These are phyloP conservation scores for Umbelopsis sp. DNA, from an alignment of 371 early-diverging fungal genomes.

Conservation along the genomic window DNA sequence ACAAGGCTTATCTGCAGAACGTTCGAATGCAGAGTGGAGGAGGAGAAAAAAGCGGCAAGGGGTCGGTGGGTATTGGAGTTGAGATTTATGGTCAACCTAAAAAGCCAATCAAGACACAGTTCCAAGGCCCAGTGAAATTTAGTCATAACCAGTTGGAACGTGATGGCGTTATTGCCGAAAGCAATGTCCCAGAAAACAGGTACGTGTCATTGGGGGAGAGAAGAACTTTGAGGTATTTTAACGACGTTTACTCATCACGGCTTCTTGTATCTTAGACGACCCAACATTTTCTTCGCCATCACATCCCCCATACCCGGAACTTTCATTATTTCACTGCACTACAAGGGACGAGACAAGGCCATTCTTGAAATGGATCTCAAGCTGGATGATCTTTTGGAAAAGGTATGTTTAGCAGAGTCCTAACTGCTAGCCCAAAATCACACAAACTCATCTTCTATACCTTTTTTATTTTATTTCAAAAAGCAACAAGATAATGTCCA, in stretches of 20 bases:
- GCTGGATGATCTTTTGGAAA: slow-evolving; percentile 92
- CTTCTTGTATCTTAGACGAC: slow-evolving; percentile 56
- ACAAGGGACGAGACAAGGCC: slow-evolving; percentile 89
- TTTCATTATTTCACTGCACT: slow-evolving; percentile 88
- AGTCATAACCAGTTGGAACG: slow-evolving; percentile 84
- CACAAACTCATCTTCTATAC: not conserved
- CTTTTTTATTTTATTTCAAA: slow-evolving; percentile 17
- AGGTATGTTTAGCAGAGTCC: slow-evolving; percentile 46
- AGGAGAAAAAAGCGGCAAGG: slow-evolving; percentile 42
- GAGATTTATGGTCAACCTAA: slow-evolving; percentile 50
- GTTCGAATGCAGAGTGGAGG: slow-evolving; percentile 80
- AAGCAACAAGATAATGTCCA: slow-evolving; percentile 92
- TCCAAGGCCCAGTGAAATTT: slow-evolving; percentile 77
- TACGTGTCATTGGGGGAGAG: not conserved
- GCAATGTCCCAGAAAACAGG: slow-evolving; percentile 87
- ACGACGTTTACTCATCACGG: not conserved
- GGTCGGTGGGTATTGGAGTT: slow-evolving; percentile 49
- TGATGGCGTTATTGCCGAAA: slow-evolving; percentile 92
- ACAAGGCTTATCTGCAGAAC: slow-evolving; percentile 91
- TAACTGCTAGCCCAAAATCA: too few species aligned
- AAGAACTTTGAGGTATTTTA: not conserved
- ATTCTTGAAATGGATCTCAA: slow-evolving; percentile 96
- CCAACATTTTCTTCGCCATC: slow-evolving; percentile 89
- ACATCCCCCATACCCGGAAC: slow-evolving; percentile 86
- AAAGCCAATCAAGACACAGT: slow-evolving; percentile 38